These are phyloP conservation scores for Leccinum pellstonianum DNA, from an alignment of 768 basidiomycete species.

Conservation along the genomic window DNA sequence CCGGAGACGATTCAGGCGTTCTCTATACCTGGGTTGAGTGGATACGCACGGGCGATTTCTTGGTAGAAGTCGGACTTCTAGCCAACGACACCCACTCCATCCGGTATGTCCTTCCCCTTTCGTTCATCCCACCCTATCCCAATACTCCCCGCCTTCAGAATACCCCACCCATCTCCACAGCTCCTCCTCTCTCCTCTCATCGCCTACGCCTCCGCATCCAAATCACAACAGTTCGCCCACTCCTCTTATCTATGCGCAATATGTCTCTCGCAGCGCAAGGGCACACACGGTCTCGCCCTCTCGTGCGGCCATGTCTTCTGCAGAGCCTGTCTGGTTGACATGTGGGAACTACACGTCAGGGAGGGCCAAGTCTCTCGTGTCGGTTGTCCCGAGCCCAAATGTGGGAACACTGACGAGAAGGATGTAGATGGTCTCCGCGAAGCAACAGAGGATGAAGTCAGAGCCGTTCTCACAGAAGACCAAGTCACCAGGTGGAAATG, in stretches of 20 bases:
- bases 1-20: slow-evolving; percentile 47
- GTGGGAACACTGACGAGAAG: slow-evolving; percentile 52
- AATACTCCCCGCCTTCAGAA: slow-evolving; percentile 13
- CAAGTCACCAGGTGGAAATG: slow-evolving; percentile 74
- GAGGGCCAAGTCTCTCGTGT: slow-evolving; percentile 79
- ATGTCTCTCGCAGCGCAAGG: slow-evolving; percentile 73
- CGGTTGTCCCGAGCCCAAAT: slow-evolving; percentile 77
- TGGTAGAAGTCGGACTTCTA: slow-evolving; percentile 44
- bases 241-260: slow-evolving; percentile 72
- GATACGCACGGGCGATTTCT: slow-evolving; percentile 65
- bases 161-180: slow-evolving; percentile 57
- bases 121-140: slow-evolving; percentile 8
- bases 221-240: slow-evolving; percentile 55
- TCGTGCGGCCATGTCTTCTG: slow-evolving; percentile 82
- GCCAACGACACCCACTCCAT: slow-evolving; percentile 33
- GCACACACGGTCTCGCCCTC: slow-evolving; percentile 69
- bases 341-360: slow-evolving; percentile 77
- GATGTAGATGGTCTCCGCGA: slow-evolving; percentile 36
- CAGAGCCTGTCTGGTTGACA: slow-evolving; percentile 72
- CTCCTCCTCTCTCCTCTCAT: slow-evolving; percentile 48
- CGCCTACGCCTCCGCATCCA: slow-evolving; percentile 47
- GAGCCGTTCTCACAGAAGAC: slow-evolving; percentile 63
- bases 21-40: slow-evolving; percentile 74
- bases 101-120: slow-evolving; percentile 35
- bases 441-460: slow-evolving; percentile 70